A percentile compares a stretch with the other conserved stretches of the same genome.
Evolutionary conservation across 768 basidiomycete genomes (phyloP).

Genomic region (Calocera viscosa): DNA sequence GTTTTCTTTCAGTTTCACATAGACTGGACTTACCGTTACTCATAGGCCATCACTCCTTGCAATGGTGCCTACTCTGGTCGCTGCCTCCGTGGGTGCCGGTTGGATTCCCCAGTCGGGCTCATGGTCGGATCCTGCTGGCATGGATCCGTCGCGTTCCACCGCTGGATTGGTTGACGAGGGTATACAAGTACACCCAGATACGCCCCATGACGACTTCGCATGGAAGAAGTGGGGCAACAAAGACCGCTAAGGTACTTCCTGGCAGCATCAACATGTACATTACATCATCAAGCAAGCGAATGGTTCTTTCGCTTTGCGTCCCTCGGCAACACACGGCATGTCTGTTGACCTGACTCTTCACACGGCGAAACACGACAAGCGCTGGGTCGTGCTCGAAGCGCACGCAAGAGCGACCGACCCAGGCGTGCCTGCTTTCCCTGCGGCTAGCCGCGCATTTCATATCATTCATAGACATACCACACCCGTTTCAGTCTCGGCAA

Average conservation of each 20-base stretch:
- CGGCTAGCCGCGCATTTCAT: too few species aligned
- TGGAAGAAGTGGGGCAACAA: constrained; percentile 14
- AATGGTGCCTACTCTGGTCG: constrained; percentile 64
- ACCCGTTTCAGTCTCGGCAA: too few species aligned
- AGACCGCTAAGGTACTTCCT: neutral
- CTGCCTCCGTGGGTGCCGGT: constrained; percentile 58
- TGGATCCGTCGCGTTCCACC: constrained; percentile 68
- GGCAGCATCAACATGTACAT: neutral
- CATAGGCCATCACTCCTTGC: constrained; percentile 54
- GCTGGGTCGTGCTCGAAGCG: too few species aligned
- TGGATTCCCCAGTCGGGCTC: constrained; percentile 44
- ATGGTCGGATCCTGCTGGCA: constrained; percentile 59
- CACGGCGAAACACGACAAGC: too few species aligned
- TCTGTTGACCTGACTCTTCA: too few species aligned
- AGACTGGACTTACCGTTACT: neutral
- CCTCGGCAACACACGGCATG: too few species aligned
- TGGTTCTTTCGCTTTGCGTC: too few species aligned
- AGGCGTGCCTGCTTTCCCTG: too few species aligned
- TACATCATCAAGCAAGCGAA: neutral
- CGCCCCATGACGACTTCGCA: constrained; percentile 47
- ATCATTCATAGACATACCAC: too few species aligned
- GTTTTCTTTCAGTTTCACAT: constrained; percentile 19
- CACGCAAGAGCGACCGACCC: too few species aligned
- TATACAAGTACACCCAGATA: constrained; percentile 73
- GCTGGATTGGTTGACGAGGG: constrained; percentile 61